A percentile compares a stretch with the other conserved stretches of the same genome.
phyloP scores from a whole-genome alignment of 1,139 yeast species.

The Schwanniomyces etchellsii region DNA sequence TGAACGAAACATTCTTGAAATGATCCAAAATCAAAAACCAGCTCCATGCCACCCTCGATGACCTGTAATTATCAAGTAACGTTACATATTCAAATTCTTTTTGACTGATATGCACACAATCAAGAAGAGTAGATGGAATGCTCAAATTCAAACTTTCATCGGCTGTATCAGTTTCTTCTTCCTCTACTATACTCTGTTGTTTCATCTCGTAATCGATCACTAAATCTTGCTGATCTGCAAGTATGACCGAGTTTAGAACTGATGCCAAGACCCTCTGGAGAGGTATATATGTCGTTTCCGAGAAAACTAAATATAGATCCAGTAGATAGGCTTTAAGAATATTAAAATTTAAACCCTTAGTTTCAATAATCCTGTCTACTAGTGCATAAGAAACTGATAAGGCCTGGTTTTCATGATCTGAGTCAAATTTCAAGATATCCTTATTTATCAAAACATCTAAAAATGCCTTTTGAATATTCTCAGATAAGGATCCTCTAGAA shows the following conservation, averaged over 20 bases:
- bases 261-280: constrained; percentile 33
- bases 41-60: constrained; percentile 52
- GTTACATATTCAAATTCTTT: constrained; percentile 6
- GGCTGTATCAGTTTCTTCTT: constrained; percentile 12
- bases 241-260: constrained; percentile 30
- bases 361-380: constrained; percentile 22
- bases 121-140: neutral
- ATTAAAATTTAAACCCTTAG: constrained; percentile 8
- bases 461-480: constrained; percentile 30
- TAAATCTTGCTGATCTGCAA: constrained; percentile 44
- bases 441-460: constrained; percentile 30
- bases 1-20: constrained; percentile 62
- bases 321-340: constrained; percentile 11
- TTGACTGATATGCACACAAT: neutral
- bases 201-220: constrained; percentile 58
- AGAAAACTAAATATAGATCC: constrained; percentile 18
- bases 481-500: constrained; percentile 24
- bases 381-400: constrained; percentile 27
- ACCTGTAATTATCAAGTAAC: constrained; percentile 15
- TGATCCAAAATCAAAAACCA: constrained; percentile 65
- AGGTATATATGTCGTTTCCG: constrained; percentile 15
- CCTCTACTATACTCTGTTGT: constrained; percentile 19
- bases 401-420: constrained; percentile 22
- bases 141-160: neutral
- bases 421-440: constrained; percentile 13